phyloP scores from a whole-genome alignment of 192 early-diverging fungal species.

The Backusella westeae region DNA sequence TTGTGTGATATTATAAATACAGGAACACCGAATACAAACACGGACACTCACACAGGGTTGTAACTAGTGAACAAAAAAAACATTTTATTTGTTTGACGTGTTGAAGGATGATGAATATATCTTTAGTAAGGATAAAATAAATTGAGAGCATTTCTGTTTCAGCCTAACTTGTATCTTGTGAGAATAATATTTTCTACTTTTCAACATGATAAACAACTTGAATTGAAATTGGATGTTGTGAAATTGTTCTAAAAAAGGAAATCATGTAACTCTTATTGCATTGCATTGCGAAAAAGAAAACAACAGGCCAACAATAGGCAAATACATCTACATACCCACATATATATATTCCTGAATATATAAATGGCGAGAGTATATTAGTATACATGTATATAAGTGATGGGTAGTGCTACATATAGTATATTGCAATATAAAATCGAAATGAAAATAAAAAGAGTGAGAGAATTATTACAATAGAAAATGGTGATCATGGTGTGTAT shows the following conservation, averaged over 20 bases:
- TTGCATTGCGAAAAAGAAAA: background rate
- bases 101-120: background rate
- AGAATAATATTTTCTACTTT: background rate
- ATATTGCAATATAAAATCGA: background rate
- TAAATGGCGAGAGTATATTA: background rate
- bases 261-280: background rate
- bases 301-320: background rate
- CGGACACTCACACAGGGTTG: too few species aligned
- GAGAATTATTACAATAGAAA: background rate
- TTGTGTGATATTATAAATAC: background rate
- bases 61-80: background rate
- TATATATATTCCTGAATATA: background rate
- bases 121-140: background rate
- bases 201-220: background rate
- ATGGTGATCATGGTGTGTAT: background rate
- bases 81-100: background rate
- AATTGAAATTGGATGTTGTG: background rate
- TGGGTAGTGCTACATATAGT: background rate
- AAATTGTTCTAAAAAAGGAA: background rate
- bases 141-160: background rate
- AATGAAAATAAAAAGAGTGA: background rate
- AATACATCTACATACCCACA: background rate
- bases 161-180: background rate
- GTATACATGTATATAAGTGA: background rate
- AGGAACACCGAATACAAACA: too few species aligned